A percentile compares a stretch with the other conserved stretches of the same genome.
These are phyloP conservation scores for Leccinum uliginosum DNA, from an alignment of 768 basidiomycete species.

Conservation along the genomic window DNA sequence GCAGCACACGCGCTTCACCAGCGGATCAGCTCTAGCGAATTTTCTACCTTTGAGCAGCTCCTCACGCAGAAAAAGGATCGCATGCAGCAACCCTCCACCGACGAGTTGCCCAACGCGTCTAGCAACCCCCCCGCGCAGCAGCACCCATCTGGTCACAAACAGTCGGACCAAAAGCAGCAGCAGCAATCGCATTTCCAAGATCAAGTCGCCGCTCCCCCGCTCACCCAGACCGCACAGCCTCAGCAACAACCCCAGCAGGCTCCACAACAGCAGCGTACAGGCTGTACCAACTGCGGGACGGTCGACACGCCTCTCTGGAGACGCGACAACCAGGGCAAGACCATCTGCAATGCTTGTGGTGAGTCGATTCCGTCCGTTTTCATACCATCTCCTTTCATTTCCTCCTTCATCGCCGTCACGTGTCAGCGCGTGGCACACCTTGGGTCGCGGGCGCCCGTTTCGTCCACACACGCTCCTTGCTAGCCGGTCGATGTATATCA, in stretches of 20 bases:
- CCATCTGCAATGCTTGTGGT: constrained; percentile 91
- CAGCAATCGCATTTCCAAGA: constrained; percentile 13
- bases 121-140: constrained; percentile 15
- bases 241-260: constrained; percentile 24
- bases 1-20: constrained; percentile 27
- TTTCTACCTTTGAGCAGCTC: constrained; percentile 30
- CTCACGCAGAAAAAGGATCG: constrained; percentile 30
- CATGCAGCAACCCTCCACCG: constrained; percentile 14
- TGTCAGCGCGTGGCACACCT: constrained; percentile 30
- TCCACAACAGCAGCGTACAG: constrained; percentile 38
- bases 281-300: constrained; percentile 75
- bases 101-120: constrained; percentile 11
- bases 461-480: constrained; percentile 21
- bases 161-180: constrained; percentile 16
- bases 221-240: constrained; percentile 19
- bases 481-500: constrained; percentile 33
- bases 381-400: constrained; percentile 33
- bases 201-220: constrained; percentile 28
- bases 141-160: constrained; percentile 5
- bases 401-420: constrained; percentile 35
- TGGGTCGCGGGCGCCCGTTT: constrained; percentile 33
- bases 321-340: constrained; percentile 74
- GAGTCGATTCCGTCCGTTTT: constrained; percentile 38
- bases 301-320: constrained; percentile 80
- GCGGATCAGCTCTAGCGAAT: constrained; percentile 26